These are phyloP conservation scores for Porphyra umbilicalis DNA, from an alignment of 31 red algal genomes.

Conservation along the genomic window DNA sequence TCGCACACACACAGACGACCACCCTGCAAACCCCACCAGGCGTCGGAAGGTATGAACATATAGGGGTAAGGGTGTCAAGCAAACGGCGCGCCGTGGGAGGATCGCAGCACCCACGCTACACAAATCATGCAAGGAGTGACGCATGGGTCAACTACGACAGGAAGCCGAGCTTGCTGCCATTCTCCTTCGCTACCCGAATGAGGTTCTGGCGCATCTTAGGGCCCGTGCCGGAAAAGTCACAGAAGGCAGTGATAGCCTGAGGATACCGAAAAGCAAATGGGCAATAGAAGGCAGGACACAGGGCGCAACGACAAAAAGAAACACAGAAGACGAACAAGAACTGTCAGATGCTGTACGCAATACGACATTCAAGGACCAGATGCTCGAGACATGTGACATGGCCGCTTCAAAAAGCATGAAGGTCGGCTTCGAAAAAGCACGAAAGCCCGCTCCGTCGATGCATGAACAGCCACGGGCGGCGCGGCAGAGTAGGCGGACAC, in stretches of 20 bases:
- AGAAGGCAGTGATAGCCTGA: constrained; percentile 82
- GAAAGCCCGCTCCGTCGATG: too few relatives aligned
- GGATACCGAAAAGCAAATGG: not conserved
- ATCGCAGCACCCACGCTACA: too few relatives aligned
- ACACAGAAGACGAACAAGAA: not conserved
- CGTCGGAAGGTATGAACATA: not conserved
- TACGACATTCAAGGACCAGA: too few relatives aligned
- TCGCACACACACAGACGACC: not conserved
- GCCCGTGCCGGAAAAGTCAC: constrained; percentile 86
- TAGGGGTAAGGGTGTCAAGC: not conserved
- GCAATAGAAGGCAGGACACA: not conserved
- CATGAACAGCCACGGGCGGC: too few relatives aligned
- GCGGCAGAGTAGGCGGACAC: not conserved
- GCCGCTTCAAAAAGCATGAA: too few relatives aligned
- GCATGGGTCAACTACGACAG: constrained; percentile 16
- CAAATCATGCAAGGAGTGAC: not conserved
- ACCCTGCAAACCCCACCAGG: not conserved
- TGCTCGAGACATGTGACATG: too few relatives aligned
- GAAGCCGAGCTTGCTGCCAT: constrained; percentile 94
- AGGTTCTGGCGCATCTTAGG: constrained; percentile 78
- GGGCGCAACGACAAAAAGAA: not conserved
- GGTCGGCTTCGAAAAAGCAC: too few relatives aligned
- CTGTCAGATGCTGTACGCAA: not conserved
- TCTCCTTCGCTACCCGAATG: constrained; percentile 95
- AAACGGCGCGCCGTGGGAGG: too few relatives aligned